Conservation (phyloP, 225 moss, liverwort and hornwort species). For the Thuidium tamariscinum region DNA sequence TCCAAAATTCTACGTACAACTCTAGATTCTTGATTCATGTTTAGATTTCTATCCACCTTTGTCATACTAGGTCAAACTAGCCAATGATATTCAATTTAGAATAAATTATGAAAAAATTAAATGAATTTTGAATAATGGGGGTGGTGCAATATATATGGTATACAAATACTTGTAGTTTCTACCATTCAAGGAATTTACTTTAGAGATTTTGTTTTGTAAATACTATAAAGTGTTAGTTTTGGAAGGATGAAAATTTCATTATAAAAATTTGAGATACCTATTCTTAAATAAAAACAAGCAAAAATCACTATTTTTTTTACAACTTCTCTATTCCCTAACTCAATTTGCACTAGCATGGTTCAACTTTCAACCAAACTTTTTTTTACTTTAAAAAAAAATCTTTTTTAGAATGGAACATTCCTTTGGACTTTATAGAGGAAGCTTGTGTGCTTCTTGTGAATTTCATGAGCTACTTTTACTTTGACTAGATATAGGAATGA, state of each 20-base stretch:
- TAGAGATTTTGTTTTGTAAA: not conserved
- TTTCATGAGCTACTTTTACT: not conserved
- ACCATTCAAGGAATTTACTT: not conserved
- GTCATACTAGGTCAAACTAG: no score
- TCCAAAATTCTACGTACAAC: rapidly evolving
- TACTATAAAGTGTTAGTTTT: not conserved
- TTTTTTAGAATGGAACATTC: not conserved
- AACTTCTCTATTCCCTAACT: not conserved
- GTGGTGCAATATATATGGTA: no score
- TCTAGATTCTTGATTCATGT: not conserved
- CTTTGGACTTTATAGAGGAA: not conserved
- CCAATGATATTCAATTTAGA: not conserved
- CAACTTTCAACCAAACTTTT: not conserved
- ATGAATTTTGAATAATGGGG: not conserved
- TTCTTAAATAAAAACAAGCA: not conserved
- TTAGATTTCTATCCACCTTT: not conserved
- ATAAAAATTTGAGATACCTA: not conserved
- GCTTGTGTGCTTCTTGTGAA: rapidly evolving
- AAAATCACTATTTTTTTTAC: rapidly evolving
- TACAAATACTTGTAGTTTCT: not conserved
- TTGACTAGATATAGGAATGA: no score
- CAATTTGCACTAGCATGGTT: not conserved
- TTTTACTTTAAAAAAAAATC: not conserved
- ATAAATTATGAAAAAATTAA: not conserved
- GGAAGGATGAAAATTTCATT: not conserved